Base-by-base conservation (phyloP, 1,139 yeast genomes). In the Kodamaea arcana region DNA sequence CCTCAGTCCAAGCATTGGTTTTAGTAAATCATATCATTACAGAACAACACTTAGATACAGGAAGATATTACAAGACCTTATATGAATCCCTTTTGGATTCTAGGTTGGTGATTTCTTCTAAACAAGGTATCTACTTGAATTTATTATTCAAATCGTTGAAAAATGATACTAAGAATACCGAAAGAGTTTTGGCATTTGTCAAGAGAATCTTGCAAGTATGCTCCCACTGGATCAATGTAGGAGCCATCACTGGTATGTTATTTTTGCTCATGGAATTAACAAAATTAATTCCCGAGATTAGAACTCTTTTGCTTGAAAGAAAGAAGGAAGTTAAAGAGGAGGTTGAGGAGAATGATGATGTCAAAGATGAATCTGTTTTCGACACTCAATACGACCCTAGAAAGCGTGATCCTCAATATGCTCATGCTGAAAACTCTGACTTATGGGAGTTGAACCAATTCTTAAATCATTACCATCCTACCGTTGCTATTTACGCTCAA, bases 21-120 rank as follows among this genome's bases (percentile, higher is more conserved):
- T 75, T 92, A 51, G 78, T 92, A 35, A 79, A 83, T 57, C 96
- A 87, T 54, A 84, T 92, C 42, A 67, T 78, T 15, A 52, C 73
- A 17, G 66, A 69, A 40, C 85, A 83, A 43, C 65, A 69, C 21
- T 60, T 80, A 47, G 69, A 74, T 46, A 57, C 77, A 16, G 94
- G 86, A 54, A 75, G 98, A 54, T 94, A 76, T 56, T 90, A 80
- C 68, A 76, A 87, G 54, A 87, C 97, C 0, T 70, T 92, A 39
- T 92, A 92, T 58, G 98, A 92, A 61, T 81, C 95, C 15, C 68
- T 92, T 46, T 67, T 88, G 47, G 98, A 94, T 57, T 80, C 87
- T 27, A 77, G 97, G 54, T 70, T 94, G 44, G 78, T 83, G 11
- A 72, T 71, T 17, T 83, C 97, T 0, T 86, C 97, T 3, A 90